A percentile compares a stretch with the other conserved stretches of the same genome.
Conservation (phyloP, 805 yeast species). For the Barnettozyma pratensis region DNA sequence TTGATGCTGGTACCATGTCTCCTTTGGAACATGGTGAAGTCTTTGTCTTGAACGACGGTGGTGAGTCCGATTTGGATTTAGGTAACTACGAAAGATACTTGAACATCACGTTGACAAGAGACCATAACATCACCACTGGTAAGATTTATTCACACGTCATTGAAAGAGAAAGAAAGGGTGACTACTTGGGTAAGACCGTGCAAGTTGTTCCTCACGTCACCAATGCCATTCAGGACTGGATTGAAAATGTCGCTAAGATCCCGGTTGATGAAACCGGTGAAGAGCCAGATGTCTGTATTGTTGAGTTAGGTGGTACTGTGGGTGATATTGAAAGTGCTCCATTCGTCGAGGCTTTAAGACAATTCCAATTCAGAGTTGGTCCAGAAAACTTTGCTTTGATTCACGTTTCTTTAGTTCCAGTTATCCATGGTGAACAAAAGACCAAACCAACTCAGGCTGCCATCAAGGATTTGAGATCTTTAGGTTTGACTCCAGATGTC, state of each 20-base stretch:
- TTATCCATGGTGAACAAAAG: slow-evolving; percentile 97
- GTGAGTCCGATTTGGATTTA: slow-evolving; percentile 95
- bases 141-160: slow-evolving; percentile 93
- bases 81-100: slow-evolving; percentile 98
- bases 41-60: slow-evolving; percentile 96
- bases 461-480: slow-evolving; percentile 88
- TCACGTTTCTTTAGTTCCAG: slow-evolving; percentile 96
- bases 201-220: slow-evolving; percentile 99
- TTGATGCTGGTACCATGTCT: slow-evolving; percentile 99
- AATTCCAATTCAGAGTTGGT: slow-evolving; percentile 97
- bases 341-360: slow-evolving; percentile 97
- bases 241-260: slow-evolving; percentile 82
- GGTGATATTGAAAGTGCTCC: slow-evolving; percentile 99
- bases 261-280: slow-evolving; percentile 89
- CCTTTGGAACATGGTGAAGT: slow-evolving; percentile 99
- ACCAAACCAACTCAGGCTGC: slow-evolving; percentile 99
- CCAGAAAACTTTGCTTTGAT: slow-evolving; percentile 88
- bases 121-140: slow-evolving; percentile 98
- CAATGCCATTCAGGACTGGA: slow-evolving; percentile 97
- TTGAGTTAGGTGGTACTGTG: slow-evolving; percentile 98
- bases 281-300: slow-evolving; percentile 93
- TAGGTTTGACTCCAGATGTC: slow-evolving; percentile 94
- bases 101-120: slow-evolving; percentile 85
- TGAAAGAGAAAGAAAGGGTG: slow-evolving; percentile 93
- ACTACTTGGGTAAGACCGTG: slow-evolving; percentile 97